phyloP scores from a whole-genome alignment of 2,329 filamentous ascomycete genomes.

The Ophiostoma australiae region DNA sequence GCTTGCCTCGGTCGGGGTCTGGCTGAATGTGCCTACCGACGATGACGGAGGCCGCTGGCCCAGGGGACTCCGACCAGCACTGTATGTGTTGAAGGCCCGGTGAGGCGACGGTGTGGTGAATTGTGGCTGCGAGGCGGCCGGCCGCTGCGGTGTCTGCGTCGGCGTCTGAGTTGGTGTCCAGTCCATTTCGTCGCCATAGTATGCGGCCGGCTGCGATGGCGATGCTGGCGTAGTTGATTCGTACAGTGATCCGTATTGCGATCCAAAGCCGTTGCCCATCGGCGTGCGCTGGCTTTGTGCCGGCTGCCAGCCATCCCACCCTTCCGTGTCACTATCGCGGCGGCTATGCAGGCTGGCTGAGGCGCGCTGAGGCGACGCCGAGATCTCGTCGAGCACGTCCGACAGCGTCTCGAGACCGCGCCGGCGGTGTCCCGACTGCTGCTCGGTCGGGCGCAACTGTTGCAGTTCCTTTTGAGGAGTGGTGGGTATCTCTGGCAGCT shows the following conservation, averaged over 20 bases:
- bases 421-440: slow-evolving; percentile 33
- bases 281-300: neutral
- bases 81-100: slow-evolving; percentile 46
- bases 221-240: slow-evolving; percentile 6
- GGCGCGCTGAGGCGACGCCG: slow-evolving; percentile 29
- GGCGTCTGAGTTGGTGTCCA: slow-evolving; percentile 57
- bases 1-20: slow-evolving; percentile 42
- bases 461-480: slow-evolving; percentile 19
- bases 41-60: neutral
- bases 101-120: slow-evolving; percentile 43
- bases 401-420: slow-evolving; percentile 38
- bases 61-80: slow-evolving; percentile 33
- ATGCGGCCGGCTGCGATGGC: neutral
- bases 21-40: slow-evolving; percentile 37
- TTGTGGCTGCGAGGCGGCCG: neutral
- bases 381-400: slow-evolving; percentile 45
- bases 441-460: neutral
- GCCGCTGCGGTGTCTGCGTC: slow-evolving; percentile 41
- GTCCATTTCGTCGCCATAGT: slow-evolving; percentile 61
- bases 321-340: slow-evolving; percentile 15
- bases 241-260: neutral
- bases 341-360: neutral
- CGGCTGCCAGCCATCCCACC: slow-evolving; percentile 21
- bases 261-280: neutral
- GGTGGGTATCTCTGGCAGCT: slow-evolving; percentile 29